These are phyloP conservation scores for Rhodosporidiobolus sp. DNA, from an alignment of 768 basidiomycete species.

Conservation along the genomic window DNA sequence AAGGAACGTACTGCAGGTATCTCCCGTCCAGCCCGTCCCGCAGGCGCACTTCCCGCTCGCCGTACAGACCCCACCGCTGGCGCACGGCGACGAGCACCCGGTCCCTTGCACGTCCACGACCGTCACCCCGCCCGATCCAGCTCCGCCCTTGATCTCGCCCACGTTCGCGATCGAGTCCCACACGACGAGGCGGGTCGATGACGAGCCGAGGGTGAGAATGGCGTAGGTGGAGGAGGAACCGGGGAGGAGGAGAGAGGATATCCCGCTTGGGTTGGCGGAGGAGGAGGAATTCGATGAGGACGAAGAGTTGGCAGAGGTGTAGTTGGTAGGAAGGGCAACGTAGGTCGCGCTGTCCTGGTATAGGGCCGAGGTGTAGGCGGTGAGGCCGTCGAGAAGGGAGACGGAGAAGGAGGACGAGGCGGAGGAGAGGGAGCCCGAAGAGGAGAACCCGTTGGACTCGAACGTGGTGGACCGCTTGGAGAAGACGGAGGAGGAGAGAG, in stretches of 20 bases:
- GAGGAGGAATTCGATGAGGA: not conserved
- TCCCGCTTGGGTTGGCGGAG: constrained; percentile 8
- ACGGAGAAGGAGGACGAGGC: constrained; percentile 56
- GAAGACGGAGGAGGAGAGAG: constrained; percentile 11
- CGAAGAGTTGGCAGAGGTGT: constrained; percentile 1
- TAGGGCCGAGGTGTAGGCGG: constrained; percentile 60
- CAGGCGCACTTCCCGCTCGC: constrained; percentile 69
- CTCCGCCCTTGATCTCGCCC: constrained; percentile 61
- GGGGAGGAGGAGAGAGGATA: constrained; percentile 31
- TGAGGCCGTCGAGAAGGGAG: constrained; percentile 59
- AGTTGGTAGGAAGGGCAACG: constrained; percentile 56
- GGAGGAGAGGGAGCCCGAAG: constrained; percentile 54
- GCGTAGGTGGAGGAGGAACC: constrained; percentile 21
- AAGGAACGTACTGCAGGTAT: constrained; percentile 57
- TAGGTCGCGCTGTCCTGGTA: constrained; percentile 68
- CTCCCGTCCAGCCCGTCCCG: constrained; percentile 68
- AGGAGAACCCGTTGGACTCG: constrained; percentile 52
- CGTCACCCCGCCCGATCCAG: constrained; percentile 54
- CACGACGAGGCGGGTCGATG: constrained; percentile 60
- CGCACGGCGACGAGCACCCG: constrained; percentile 71
- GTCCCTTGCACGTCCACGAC: constrained; percentile 70
- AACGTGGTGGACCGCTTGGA: not conserved
- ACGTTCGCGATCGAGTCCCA: constrained; percentile 79
- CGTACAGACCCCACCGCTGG: constrained; percentile 69
- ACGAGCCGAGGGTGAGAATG: constrained; percentile 20